These are phyloP conservation scores for Zopfia rhizophila DNA, from an alignment of 2,329 filamentous ascomycete genomes.

Conservation along the genomic window DNA sequence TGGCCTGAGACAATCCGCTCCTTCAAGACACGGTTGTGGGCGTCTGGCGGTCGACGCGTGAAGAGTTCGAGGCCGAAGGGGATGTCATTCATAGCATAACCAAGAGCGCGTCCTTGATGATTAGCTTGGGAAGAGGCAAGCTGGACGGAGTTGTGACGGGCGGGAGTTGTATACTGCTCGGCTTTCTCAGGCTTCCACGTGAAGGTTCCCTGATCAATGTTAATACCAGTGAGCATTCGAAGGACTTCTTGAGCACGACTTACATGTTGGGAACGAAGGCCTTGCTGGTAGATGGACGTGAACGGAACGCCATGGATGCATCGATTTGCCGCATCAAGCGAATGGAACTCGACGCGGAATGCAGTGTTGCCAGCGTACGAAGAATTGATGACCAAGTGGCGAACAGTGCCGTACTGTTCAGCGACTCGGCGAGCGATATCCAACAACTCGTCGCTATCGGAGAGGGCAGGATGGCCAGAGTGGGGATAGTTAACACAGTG, in stretches of 20 bases:
- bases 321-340: conserved; percentile 40
- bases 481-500: conserved; percentile 1
- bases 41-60: conserved; percentile 35
- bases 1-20: conserved; percentile 53
- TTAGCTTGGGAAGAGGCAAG: not conserved
- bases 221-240: too few species aligned
- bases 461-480: conserved; percentile 23
- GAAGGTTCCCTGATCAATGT: too few species aligned
- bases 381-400: conserved; percentile 7
- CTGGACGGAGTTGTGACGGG: too few species aligned
- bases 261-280: conserved; percentile 24
- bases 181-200: too few species aligned
- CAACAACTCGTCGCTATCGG: conserved; percentile 30
- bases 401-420: not conserved
- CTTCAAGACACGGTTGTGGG: conserved; percentile 52
- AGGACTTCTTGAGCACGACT: conserved; percentile 33
- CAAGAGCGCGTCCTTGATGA: not conserved
- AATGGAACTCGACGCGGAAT: conserved; percentile 46
- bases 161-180: too few species aligned
- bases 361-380: conserved; percentile 30
- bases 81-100: not conserved
- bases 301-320: too few species aligned
- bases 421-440: conserved; percentile 24
- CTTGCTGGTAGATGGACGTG: not conserved
- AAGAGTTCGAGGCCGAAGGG: conserved; percentile 3